Evolutionary conservation across 1,139 yeast species (phyloP).

Genomic region (Pichia kudriavzevii): DNA sequence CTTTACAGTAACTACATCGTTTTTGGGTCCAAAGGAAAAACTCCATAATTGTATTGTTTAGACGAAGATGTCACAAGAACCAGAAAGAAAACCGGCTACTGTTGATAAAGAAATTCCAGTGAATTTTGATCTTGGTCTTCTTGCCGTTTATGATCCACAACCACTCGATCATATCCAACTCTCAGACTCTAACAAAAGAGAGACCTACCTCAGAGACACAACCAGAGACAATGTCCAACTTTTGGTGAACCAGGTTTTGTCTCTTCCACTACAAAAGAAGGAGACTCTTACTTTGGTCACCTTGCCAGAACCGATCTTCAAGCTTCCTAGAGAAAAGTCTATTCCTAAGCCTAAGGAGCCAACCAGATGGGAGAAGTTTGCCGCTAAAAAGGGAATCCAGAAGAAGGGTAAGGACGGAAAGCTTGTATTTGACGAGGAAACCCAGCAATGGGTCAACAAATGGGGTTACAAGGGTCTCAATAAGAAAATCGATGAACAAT

Average conservation of each 20-base stretch:
- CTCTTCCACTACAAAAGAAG: slow-evolving; percentile 77
- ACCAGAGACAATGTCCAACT: slow-evolving; percentile 92
- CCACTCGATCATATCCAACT: slow-evolving; percentile 62
- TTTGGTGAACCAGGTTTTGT: slow-evolving; percentile 79
- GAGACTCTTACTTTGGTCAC: slow-evolving; percentile 71
- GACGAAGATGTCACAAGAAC: slow-evolving; percentile 10
- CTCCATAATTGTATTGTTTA: no score
- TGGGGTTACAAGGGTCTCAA: slow-evolving; percentile 98
- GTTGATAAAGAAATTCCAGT: slow-evolving; percentile 88
- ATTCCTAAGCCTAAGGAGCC: slow-evolving; percentile 87
- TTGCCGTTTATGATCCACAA: slow-evolving; percentile 79
- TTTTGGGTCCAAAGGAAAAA: no score
- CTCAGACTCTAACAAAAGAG: slow-evolving; percentile 46
- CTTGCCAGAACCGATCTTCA: slow-evolving; percentile 78
- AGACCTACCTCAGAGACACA: slow-evolving; percentile 54
- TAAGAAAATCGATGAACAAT: slow-evolving; percentile 78
- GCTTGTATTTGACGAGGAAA: slow-evolving; percentile 80
- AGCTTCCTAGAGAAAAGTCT: slow-evolving; percentile 90
- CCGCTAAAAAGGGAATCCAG: slow-evolving; percentile 89
- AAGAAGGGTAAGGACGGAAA: slow-evolving; percentile 88
- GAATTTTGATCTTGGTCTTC: slow-evolving; percentile 76
- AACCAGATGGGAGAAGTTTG: slow-evolving; percentile 96
- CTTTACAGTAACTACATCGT: no score
- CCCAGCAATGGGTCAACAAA: slow-evolving; percentile 93
- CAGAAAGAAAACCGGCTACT: slow-evolving; percentile 54